Evolutionary conservation across 2,329 filamentous ascomycete genomes (phyloP).

Genomic region (Cytospora leucostoma): DNA sequence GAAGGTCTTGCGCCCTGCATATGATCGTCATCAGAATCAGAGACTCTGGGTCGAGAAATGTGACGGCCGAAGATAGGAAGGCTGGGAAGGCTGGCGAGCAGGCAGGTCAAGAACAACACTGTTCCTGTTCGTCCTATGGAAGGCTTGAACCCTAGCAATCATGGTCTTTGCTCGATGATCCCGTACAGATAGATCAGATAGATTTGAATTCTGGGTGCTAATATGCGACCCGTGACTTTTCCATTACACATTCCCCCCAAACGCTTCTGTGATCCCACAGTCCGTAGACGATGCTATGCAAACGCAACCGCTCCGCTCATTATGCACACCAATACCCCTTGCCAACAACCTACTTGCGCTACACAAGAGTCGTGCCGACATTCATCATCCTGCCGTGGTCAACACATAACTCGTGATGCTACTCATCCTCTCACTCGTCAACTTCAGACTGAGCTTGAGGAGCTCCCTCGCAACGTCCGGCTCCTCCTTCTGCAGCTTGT

Average conservation of each 20-base stretch:
- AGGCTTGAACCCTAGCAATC: background rate
- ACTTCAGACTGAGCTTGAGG: slow-evolving; percentile 82
- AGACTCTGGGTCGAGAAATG: background rate
- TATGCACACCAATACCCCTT: background rate
- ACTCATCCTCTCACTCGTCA: slow-evolving; percentile 90
- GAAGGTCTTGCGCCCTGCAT: background rate
- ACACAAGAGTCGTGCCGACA: background rate
- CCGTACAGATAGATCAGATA: too few relatives aligned
- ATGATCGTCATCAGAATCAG: background rate
- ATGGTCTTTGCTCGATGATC: background rate
- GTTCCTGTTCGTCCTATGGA: background rate
- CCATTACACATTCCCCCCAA: background rate
- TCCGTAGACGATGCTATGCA: background rate
- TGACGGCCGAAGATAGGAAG: background rate
- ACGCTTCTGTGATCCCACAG: too few relatives aligned
- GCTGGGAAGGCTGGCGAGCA: background rate
- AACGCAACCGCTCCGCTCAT: background rate
- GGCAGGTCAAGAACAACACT: background rate
- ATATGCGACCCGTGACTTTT: background rate
- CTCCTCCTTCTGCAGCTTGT: slow-evolving; percentile 68
- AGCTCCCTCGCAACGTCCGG: slow-evolving; percentile 81
- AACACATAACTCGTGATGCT: slow-evolving; percentile 61
- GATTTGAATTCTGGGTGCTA: too few relatives aligned
- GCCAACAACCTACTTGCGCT: background rate
- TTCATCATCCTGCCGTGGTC: slow-evolving; percentile 48